Percentiles rank a stretch among this genome's conserved stretches.
Evolutionary conservation across 345 rosid species (phyloP).

Genomic region (Bruguiera parviflora): DNA sequence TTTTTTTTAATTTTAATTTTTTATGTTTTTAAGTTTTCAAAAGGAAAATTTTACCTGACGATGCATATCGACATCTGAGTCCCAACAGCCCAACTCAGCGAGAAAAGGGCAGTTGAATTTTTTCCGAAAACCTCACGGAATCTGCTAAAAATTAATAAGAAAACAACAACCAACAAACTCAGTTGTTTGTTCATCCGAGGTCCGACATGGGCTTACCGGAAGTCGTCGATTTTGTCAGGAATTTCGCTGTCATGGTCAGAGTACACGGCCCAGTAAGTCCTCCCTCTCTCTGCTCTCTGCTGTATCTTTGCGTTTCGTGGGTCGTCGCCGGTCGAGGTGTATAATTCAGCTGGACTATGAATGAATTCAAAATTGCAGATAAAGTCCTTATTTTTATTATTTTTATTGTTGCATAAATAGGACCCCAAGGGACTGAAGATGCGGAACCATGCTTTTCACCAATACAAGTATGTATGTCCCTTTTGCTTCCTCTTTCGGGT

Average conservation of each 20-base stretch:
- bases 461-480: slow-evolving; percentile 51
- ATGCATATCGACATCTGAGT: too few species aligned
- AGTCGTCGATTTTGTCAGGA: slow-evolving; percentile 46
- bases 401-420: slow-evolving; percentile 25
- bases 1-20: too few species aligned
- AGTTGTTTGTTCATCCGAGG: too few species aligned
- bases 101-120: too few species aligned
- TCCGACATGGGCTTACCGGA: slow-evolving; percentile 53
- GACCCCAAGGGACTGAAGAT: slow-evolving; percentile 93
- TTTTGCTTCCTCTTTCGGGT: not conserved
- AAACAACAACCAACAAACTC: too few species aligned
- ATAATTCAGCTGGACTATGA: not conserved
- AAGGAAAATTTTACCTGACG: too few species aligned
- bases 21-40: too few species aligned
- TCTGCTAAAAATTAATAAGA: not conserved
- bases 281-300: not conserved
- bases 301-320: too few species aligned
- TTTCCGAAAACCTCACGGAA: not conserved
- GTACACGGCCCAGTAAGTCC: slow-evolving; percentile 75
- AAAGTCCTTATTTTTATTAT: not conserved
- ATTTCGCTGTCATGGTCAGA: slow-evolving; percentile 73
- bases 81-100: too few species aligned
- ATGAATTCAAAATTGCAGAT: not conserved
- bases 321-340: not conserved
- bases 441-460: slow-evolving; percentile 91